Evolutionary conservation across 2,329 filamentous ascomycete species (phyloP).

Genomic region (Scedosporium minutisporum): DNA sequence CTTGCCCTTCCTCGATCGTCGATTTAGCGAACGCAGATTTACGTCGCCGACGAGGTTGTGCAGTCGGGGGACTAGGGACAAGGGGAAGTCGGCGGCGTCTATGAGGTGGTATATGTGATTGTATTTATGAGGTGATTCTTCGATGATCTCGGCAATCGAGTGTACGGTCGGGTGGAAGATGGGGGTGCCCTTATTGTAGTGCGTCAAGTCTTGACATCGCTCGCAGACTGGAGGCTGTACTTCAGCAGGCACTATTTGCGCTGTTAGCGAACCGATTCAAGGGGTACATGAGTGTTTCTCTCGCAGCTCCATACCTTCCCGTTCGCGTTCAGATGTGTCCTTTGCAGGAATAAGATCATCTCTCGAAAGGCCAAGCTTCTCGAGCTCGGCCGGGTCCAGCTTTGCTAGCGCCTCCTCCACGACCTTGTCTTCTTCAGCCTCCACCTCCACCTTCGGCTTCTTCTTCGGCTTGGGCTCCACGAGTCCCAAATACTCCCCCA

Average conservation of each 20-base stretch:
- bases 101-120: conserved; percentile 95
- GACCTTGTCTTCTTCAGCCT: conserved; percentile 32
- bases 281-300: background rate
- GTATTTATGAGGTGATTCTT: conserved; percentile 77
- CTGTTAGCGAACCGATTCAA: background rate
- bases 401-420: conserved; percentile 34
- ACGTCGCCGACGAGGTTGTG: conserved; percentile 60
- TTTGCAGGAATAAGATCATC: conserved; percentile 21
- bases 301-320: conserved; percentile 3
- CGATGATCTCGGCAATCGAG: conserved; percentile 72
- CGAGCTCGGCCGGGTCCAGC: conserved; percentile 30
- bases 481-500: conserved; percentile 36
- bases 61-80: conserved; percentile 78
- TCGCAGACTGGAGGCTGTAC: conserved; percentile 60
- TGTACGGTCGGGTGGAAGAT: conserved; percentile 76
- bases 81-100: conserved; percentile 92
- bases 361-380: conserved; percentile 30
- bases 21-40: conserved; percentile 68
- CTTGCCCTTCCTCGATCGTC: conserved; percentile 58
- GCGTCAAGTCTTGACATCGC: conserved; percentile 71
- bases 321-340: conserved; percentile 6
- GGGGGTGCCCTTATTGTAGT: conserved; percentile 60
- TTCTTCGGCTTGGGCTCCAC: conserved; percentile 14
- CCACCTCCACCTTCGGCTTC: conserved; percentile 7
- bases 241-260: background rate